These are phyloP conservation scores for Ascochyta fabae DNA, from an alignment of 2,329 filamentous ascomycete genomes.

Conservation along the genomic window DNA sequence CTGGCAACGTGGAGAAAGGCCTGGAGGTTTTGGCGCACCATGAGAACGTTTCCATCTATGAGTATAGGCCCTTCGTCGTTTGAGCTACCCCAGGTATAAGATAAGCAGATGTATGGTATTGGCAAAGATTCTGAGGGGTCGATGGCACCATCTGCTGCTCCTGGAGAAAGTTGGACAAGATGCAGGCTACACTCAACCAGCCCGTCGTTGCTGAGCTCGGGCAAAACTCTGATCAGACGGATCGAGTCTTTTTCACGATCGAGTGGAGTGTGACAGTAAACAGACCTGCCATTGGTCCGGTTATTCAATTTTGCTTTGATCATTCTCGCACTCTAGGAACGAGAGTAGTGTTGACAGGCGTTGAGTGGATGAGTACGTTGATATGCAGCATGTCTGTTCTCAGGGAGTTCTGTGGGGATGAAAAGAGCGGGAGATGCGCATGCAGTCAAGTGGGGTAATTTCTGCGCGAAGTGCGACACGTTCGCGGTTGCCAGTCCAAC, in stretches of 20 bases:
- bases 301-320: no score
- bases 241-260: background rate
- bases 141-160: background rate
- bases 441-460: no score
- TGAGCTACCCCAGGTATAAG: background rate
- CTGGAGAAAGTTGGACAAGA: background rate
- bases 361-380: no score
- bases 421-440: no score
- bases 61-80: background rate
- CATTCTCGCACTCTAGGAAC: no score
- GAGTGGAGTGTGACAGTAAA: background rate
- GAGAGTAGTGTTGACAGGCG: no score
- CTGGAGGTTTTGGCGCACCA: background rate
- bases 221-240: background rate
- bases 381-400: no score
- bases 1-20: background rate
- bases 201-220: background rate
- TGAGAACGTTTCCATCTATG: background rate
- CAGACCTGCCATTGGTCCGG: background rate
- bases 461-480: no score
- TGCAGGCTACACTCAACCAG: background rate
- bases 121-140: background rate
- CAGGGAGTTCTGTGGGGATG: no score
- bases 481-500: no score
- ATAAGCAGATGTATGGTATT: background rate